Percentiles rank a stretch among this genome's conserved stretches.
phyloP scores from a whole-genome alignment of 805 yeast genomes.

The Metschnikowia lachancei region DNA sequence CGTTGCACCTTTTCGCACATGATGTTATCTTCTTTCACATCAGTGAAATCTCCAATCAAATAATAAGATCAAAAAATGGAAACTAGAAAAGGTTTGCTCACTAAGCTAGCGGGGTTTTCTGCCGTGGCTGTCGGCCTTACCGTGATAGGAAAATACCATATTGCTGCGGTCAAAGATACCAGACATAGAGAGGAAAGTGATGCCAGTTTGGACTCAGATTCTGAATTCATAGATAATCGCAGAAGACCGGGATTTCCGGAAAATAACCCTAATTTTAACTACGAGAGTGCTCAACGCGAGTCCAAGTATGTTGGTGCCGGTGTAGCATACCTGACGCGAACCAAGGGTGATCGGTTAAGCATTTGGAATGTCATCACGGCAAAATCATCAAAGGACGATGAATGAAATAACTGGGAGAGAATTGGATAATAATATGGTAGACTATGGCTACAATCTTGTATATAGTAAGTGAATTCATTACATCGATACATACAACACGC shows the following conservation, averaged over 20 bases:
- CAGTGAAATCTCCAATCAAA: background rate
- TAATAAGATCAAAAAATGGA: slow-evolving; percentile 23
- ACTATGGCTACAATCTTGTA: background rate
- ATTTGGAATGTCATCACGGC: slow-evolving; percentile 24
- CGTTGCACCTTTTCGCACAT: background rate
- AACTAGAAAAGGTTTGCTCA: slow-evolving; percentile 35
- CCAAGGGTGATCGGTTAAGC: slow-evolving; percentile 51
- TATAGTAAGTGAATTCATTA: background rate
- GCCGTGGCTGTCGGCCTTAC: slow-evolving; percentile 32
- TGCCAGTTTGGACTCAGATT: slow-evolving; percentile 30
- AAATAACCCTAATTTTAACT: slow-evolving; percentile 30
- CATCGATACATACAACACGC: background rate
- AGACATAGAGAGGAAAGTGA: slow-evolving; percentile 38
- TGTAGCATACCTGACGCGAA: slow-evolving; percentile 54
- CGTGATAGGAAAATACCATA: slow-evolving; percentile 36
- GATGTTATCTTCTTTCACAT: background rate
- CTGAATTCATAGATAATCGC: slow-evolving; percentile 27
- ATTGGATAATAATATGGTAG: background rate
- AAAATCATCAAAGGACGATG: slow-evolving; percentile 10
- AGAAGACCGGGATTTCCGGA: slow-evolving; percentile 57
- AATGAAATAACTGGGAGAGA: background rate
- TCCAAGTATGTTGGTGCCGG: slow-evolving; percentile 71
- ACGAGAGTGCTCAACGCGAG: slow-evolving; percentile 44
- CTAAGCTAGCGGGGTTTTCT: slow-evolving; percentile 34
- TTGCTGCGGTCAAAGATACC: slow-evolving; percentile 32